phyloP scores from a whole-genome alignment of 2,329 filamentous ascomycete species.

The Claviceps capensis region DNA sequence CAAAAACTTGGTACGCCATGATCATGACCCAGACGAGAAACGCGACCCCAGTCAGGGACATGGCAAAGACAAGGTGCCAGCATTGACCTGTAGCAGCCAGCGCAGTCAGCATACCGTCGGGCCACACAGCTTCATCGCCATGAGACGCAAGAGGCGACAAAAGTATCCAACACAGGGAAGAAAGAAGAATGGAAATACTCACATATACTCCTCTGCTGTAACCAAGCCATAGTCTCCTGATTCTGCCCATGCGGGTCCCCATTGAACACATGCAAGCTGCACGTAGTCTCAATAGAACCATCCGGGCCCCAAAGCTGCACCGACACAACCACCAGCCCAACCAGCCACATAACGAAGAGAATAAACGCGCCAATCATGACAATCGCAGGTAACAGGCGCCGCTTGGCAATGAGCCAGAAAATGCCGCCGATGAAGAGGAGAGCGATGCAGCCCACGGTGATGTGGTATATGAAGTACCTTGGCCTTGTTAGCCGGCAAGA shows the following conservation, averaged over 20 bases:
- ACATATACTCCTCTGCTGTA: conserved; percentile 52
- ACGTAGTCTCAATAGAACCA: conserved; percentile 45
- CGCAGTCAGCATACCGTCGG: conserved; percentile 8
- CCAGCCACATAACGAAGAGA: conserved; percentile 54
- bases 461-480: conserved; percentile 57
- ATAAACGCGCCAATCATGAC: conserved; percentile 52
- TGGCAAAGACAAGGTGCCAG: conserved; percentile 52
- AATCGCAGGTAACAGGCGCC: conserved; percentile 46
- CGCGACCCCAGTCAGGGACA: conserved; percentile 43
- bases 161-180: neutral
- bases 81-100: conserved; percentile 32
- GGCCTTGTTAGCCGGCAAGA: neutral
- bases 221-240: conserved; percentile 44
- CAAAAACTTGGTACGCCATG: conserved; percentile 53
- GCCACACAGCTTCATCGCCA: too few relatives aligned
- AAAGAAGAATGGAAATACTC: conserved; percentile 18
- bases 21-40: conserved; percentile 57
- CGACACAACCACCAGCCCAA: conserved; percentile 46
- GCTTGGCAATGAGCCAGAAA: conserved; percentile 47
- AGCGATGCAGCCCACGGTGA: conserved; percentile 43
- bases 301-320: conserved; percentile 50
- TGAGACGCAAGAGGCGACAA: neutral
- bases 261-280: conserved; percentile 43
- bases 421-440: conserved; percentile 54
- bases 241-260: conserved; percentile 35